Percentiles rank a stretch among this genome's conserved stretches.
phyloP scores from a whole-genome alignment of 305 asterid genomes.

The Fraxinus platypoda region DNA sequence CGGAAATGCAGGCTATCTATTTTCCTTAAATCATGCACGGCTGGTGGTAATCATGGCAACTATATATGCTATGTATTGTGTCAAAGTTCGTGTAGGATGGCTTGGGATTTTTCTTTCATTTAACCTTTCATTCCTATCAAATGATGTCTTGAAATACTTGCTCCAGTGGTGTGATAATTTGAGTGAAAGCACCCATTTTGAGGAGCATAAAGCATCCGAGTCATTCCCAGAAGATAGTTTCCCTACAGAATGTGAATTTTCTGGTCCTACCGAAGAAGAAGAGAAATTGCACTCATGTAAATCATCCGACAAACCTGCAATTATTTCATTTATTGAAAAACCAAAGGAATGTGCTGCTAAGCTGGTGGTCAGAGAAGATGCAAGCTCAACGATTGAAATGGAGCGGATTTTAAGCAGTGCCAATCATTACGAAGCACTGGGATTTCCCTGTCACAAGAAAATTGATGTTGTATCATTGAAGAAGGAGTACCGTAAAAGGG shows the following conservation, averaged over 20 bases:
- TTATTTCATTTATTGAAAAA: constrained; percentile 50
- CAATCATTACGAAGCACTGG: constrained; percentile 95
- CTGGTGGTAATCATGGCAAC: constrained; percentile 89
- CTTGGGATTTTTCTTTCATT: constrained; percentile 80
- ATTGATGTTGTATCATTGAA: constrained; percentile 64
- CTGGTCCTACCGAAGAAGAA: constrained; percentile 62
- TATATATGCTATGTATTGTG: constrained; percentile 77
- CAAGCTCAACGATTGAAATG: constrained; percentile 68
- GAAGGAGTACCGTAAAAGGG: constrained; percentile 96
- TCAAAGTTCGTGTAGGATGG: constrained; percentile 86
- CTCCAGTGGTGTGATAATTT: constrained; percentile 87
- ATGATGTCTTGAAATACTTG: constrained; percentile 71
- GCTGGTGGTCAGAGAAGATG: constrained; percentile 69
- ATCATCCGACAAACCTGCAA: constrained; percentile 54
- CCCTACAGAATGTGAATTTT: constrained; percentile 57
- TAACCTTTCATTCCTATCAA: constrained; percentile 86
- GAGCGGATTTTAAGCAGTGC: constrained; percentile 67
- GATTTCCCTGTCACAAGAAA: constrained; percentile 65
- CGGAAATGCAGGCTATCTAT: constrained; percentile 73
- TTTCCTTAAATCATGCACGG: constrained; percentile 91
- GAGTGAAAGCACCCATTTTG: constrained; percentile 67
- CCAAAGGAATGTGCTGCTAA: constrained; percentile 55
- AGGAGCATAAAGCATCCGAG: constrained; percentile 61
- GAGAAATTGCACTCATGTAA: constrained; percentile 68
- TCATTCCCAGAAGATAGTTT: constrained; percentile 66